Evolutionary conservation across 2,329 filamentous ascomycete genomes (phyloP).

Genomic region (Teratosphaeria gauchensis): DNA sequence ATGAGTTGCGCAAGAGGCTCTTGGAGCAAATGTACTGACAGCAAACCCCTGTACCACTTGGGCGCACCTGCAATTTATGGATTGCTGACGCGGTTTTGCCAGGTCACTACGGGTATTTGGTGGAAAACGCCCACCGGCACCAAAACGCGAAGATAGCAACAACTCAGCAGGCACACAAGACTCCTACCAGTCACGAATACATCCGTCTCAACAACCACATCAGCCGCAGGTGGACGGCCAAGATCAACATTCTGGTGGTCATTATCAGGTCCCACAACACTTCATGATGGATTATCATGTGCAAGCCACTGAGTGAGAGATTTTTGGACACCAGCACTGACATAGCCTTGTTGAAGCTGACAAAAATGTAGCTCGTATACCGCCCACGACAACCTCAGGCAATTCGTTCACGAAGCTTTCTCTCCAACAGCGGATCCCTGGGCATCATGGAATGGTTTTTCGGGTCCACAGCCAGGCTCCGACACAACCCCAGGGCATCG

Average conservation of each 20-base stretch:
- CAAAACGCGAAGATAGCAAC: background rate
- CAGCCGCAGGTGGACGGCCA: background rate
- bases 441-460: background rate
- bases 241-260: background rate
- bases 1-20: background rate
- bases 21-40: background rate
- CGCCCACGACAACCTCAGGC: slow-evolving; percentile 5
- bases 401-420: slow-evolving; percentile 7
- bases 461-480: background rate
- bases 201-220: background rate
- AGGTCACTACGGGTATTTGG: background rate
- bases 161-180: background rate
- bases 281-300: background rate
- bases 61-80: background rate
- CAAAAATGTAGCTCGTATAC: background rate
- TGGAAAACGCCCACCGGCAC: background rate
- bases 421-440: slow-evolving; percentile 3
- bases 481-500: background rate
- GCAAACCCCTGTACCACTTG: background rate
- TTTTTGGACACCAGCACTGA: background rate
- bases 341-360: background rate
- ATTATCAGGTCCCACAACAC: background rate
- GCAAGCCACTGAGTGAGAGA: background rate
- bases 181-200: background rate
- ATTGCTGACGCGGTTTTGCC: background rate